phyloP scores from a whole-genome alignment of 768 basidiomycete genomes.

The Clavaria fumosa region DNA sequence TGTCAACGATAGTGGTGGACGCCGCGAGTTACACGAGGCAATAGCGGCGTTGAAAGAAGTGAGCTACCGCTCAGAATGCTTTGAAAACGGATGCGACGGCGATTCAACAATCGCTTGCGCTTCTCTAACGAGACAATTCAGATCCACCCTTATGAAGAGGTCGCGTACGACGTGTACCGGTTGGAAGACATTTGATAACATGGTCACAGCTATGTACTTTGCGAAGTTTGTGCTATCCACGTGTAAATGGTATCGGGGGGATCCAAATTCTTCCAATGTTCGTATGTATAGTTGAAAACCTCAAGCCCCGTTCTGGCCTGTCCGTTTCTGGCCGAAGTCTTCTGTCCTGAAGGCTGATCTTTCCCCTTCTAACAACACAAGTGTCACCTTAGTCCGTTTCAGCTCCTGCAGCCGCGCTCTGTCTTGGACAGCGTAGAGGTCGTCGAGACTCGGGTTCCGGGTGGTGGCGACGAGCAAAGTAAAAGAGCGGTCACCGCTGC shows the following conservation, averaged over 20 bases:
- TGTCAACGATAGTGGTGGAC: slow-evolving; percentile 24
- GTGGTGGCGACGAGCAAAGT: neutral
- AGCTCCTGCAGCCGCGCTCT: neutral
- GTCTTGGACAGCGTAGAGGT: neutral
- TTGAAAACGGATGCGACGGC: too few relatives aligned
- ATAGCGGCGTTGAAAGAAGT: slow-evolving; percentile 33
- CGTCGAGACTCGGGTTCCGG: neutral
- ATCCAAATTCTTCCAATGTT: too few relatives aligned
- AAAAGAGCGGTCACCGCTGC: neutral
- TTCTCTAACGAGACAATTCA: slow-evolving; percentile 11
- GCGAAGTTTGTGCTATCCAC: too few relatives aligned
- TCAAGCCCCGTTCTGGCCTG: too few relatives aligned
- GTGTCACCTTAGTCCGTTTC: too few relatives aligned
- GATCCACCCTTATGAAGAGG: slow-evolving; percentile 44
- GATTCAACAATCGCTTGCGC: neutral
- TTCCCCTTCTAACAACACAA: too few relatives aligned
- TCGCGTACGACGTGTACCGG: slow-evolving; percentile 40
- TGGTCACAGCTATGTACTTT: neutral
- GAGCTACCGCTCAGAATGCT: slow-evolving; percentile 15
- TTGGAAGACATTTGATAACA: slow-evolving; percentile 26
- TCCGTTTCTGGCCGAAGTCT: too few relatives aligned
- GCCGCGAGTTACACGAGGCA: slow-evolving; percentile 23
- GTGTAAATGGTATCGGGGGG: too few relatives aligned
- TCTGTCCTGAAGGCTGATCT: too few relatives aligned
- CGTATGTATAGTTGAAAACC: too few relatives aligned